Base-by-base conservation (phyloP, 306 rosid genomes). In the Senna siamea region DNA sequence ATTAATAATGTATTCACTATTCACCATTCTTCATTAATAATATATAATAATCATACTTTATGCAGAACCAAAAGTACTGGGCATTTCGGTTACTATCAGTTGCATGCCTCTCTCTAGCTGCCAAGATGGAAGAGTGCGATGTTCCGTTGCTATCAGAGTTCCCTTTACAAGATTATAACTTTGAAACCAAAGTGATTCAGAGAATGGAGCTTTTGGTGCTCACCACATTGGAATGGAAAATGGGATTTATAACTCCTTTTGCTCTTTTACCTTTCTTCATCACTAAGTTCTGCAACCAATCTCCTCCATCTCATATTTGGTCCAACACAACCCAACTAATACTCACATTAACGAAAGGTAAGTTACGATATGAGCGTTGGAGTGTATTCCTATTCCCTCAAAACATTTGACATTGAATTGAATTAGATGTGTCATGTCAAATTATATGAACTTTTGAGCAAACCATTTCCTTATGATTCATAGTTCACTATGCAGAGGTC, bases 161-260 rank as follows among this genome's bases (percentile, higher is more conserved):
- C 63, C 81, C 76, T 59, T 55, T 61, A 40, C 82, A 87, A 54
- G 89, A 89, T 73, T 85, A 80, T 76, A 52, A 60, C 51, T 87
- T 88, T 58, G 85, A 83, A 51, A 83, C 82, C 56, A 78, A 54
- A 78, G 72, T 77, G 67, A 78, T 91, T 65, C 87, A 75, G 61
- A 86, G 76, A 79, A 94, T 89, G 95, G 98, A 94, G 85, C 88
- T 94, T 75, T 76, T 85, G 67, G 91, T 94, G 14, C 86, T 94
- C 63, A 80, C 41, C 76, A 82, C 93, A 65, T 53, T 91, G 83
- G 89, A 89, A 6, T 94, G 97, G 97, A 79, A 61, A 41, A 81
- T 94, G 97, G 57, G 75, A 38, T 51, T 85, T 2, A 52, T 83
- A 9, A 89, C 90, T 22, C 97, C 98, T 20, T 94, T 84, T 84